Evolutionary conservation across 306 rosid species (phyloP), one percentile per base, ranked within the genome.

Genomic region (Boehmeria nivea): DNA sequence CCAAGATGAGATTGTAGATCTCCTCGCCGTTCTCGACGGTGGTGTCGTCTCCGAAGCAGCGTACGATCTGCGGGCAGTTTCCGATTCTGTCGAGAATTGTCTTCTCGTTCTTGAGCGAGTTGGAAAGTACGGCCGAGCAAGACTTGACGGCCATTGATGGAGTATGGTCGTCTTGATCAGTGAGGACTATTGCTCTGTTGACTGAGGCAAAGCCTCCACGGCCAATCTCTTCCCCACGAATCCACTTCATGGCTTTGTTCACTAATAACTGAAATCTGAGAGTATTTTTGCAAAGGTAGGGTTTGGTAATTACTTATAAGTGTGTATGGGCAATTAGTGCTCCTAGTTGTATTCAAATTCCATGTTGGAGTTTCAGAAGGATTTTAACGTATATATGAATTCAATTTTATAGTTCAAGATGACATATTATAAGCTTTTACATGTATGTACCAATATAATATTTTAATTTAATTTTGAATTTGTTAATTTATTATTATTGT

Each of bases 161-260:
- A 12, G 74, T 57, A 57, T 2, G 76, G 63, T 36, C 59, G 24
- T 0, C 0, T 49, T 23, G 21, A 1, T 13, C 19, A 31, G 56
- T 1, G 17, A 21, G 2, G 40, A 36, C 12, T 13, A 47, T 54
- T 1, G 81, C 94, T 8, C 73, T 18, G 24, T 39, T 39, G 69
- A 90, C 74, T 5, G 88, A 79, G 14, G 98, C 95, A 19, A 86
- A 90, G 61, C 83, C 75, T 1, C 98, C 98, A 6, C 53, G 50
- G 0, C 98, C 98, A 14, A 90, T 44, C 1, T 72, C 65, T 2
- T 70, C 53, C 19, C 98, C 95, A 2, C 98, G 95, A 74, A 76
- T 24, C 98, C 95, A 90, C 22, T 72, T 78, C 94, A 86, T 86
- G n/a, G n/a, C n/a, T n/a, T n/a, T n/a, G n/a, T n/a, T n/a, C n/a